Evolutionary conservation across 2,329 filamentous ascomycete species (phyloP), one percentile per base, ranked within the genome.

Genomic region (Apiospora aurea): DNA sequence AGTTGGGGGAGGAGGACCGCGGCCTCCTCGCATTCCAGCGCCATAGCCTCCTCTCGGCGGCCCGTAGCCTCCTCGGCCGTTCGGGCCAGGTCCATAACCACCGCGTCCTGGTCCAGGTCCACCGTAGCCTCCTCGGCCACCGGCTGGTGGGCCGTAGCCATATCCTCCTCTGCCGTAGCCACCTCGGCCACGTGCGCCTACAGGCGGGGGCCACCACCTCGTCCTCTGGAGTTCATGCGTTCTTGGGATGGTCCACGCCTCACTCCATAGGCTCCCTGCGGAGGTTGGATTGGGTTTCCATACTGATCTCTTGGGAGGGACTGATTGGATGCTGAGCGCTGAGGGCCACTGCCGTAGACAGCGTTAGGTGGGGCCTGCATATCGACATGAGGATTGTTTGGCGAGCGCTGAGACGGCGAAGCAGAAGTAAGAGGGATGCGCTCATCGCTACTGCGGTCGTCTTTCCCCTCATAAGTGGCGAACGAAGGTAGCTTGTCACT

Each of bases 401-500:
- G 86, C 4, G 87, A 89, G 75, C 85, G 85, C 51, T 91, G 86
- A 24, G 88, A 89, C 2, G 91, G 90, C 71, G 90, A 91, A 69
- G 87, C 85, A 10, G 89, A 85, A 24, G 93, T 95, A 72, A 95
- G 83, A 0, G 93, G 93, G 21, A 92, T 88, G 71, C 88, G 88
- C 79, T 95, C 93, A 75, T 95, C 93, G 77, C 88, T 91, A 74
- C 85, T 86, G 72, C 85, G 85, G 71, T 89, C 88, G 44, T 91
- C 87, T 76, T 87, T 89, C 77, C 88, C 89, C 75, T 94, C 93
- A 75, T 90, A 95, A 0, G 91, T 86, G 4, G 91, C 88, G 80
- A 92, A 91, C 4, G 84, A 77, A 1, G 88, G 86, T 14, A 89
- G 75, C 67, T 84, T 85, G 49, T 81, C 82, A 46, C 75, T 81